Evolutionary conservation across 2,329 filamentous ascomycete species (phyloP).

Genomic region (Leptographium radiaticola): DNA sequence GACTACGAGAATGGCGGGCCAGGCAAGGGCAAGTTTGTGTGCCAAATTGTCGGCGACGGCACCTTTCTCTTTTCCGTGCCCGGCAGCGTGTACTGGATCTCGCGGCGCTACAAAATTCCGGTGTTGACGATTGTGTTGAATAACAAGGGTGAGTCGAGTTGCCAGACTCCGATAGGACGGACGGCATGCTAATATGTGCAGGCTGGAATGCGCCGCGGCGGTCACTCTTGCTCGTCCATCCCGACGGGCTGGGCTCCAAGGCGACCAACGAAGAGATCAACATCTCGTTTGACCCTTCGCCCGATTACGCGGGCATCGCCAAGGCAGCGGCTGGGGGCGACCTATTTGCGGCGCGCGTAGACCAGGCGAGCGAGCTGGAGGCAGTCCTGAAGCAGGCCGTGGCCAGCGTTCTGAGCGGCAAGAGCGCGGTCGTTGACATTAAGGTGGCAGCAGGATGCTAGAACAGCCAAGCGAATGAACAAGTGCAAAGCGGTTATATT

Average conservation of each 20-base stretch:
- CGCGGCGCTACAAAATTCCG: slow-evolving; percentile 31
- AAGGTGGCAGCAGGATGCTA: slow-evolving; percentile 28
- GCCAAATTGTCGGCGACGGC: slow-evolving; percentile 36
- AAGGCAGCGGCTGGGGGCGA: slow-evolving; percentile 45
- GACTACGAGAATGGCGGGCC: slow-evolving; percentile 24
- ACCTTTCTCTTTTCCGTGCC: slow-evolving; percentile 36
- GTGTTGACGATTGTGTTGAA: slow-evolving; percentile 36
- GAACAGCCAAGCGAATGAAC: neutral
- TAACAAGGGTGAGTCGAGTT: slow-evolving; percentile 29
- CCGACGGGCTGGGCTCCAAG: slow-evolving; percentile 38
- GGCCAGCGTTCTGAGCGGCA: slow-evolving; percentile 33
- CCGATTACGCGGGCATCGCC: slow-evolving; percentile 47
- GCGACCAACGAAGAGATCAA: slow-evolving; percentile 50
- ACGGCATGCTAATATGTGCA: slow-evolving; percentile 8
- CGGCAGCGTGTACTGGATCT: slow-evolving; percentile 35
- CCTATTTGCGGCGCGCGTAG: slow-evolving; percentile 34
- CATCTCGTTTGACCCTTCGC: slow-evolving; percentile 44
- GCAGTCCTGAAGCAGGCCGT: slow-evolving; percentile 35
- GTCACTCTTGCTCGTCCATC: slow-evolving; percentile 44
- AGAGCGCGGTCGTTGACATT: slow-evolving; percentile 40
- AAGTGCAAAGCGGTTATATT: too few species aligned
- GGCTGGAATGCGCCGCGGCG: slow-evolving; percentile 48
- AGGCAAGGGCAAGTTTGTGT: slow-evolving; percentile 30
- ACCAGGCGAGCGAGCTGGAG: slow-evolving; percentile 32
- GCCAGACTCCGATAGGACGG: neutral